Conservation (phyloP, 148 eudicot species). For the Chenopodium quinoa region DNA sequence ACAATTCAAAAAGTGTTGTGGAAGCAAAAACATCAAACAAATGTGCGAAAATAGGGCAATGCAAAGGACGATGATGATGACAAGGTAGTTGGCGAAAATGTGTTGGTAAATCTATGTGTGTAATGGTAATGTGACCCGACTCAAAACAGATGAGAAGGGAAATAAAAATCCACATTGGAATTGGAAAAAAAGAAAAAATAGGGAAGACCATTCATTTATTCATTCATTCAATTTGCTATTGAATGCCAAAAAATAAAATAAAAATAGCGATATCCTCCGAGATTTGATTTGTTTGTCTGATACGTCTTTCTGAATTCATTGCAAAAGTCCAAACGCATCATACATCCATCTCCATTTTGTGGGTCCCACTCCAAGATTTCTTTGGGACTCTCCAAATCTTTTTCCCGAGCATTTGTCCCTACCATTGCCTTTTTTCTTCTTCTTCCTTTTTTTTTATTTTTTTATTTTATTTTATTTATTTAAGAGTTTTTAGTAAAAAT, state of each 20-base stretch:
- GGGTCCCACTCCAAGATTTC: conserved; percentile 29
- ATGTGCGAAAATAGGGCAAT: no score
- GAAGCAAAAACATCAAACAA: no score
- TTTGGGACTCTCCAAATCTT: conserved; percentile 22
- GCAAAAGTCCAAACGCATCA: conserved; percentile 30
- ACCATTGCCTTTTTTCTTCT: not conserved
- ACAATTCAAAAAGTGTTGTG: no score
- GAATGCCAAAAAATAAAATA: not conserved
- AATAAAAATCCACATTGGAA: not conserved
- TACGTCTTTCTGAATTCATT: conserved; percentile 37
- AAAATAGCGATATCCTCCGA: conserved; percentile 7
- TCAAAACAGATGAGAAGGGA: not conserved
- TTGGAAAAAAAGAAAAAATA: not conserved
- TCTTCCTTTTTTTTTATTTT: not conserved
- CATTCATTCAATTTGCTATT: not conserved
- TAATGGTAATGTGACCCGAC: no score
- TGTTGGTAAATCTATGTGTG: no score
- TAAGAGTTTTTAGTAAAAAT: no score
- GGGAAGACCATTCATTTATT: conserved; percentile 9
- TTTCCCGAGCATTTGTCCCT: conserved; percentile 5
- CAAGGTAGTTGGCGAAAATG: no score
- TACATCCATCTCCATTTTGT: conserved; percentile 21
- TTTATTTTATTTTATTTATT: not conserved
- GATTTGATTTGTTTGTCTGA: conserved; percentile 31
- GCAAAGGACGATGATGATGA: no score